Evolutionary conservation across 192 early-diverging fungal genomes (phyloP).

Genomic region (Coemansia sp.): DNA sequence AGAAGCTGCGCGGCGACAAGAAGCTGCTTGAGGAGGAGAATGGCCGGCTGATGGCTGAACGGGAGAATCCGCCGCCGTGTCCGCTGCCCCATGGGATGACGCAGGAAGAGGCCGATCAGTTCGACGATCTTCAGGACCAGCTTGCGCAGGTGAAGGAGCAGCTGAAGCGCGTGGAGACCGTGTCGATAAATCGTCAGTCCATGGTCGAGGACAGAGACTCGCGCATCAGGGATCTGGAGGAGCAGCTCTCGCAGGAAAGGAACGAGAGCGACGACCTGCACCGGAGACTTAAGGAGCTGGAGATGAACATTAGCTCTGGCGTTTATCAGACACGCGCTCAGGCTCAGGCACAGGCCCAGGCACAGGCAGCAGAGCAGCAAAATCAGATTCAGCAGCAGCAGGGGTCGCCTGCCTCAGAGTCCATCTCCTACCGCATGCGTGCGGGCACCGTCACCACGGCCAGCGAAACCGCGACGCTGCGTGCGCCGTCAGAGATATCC

Average conservation of each 20-base stretch:
- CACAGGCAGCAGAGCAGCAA: neutral
- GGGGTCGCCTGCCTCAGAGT: conserved; percentile 1
- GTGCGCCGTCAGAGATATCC: conserved; percentile 38
- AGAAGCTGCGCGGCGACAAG: conserved; percentile 19
- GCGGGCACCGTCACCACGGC: conserved; percentile 37
- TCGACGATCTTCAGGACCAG: conserved; percentile 13
- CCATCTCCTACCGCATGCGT: conserved; percentile 25
- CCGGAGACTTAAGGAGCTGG: conserved; percentile 4
- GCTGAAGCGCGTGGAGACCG: conserved; percentile 11
- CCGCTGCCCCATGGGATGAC: conserved; percentile 19
- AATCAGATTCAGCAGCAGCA: too few species aligned
- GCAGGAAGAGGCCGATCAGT: conserved; percentile 8
- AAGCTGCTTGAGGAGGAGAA: conserved; percentile 16
- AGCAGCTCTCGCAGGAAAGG: conserved; percentile 25
- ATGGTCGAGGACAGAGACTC: conserved; percentile 27
- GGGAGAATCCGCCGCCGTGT: conserved; percentile 25
- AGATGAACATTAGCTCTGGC: neutral
- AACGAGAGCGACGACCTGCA: conserved; percentile 24
- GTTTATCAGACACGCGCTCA: neutral
- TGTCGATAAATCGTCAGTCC: conserved; percentile 12
- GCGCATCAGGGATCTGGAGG: conserved; percentile 23
- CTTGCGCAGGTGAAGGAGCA: conserved; percentile 4
- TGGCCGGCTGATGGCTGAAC: conserved; percentile 8
- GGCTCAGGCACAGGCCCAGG: neutral
- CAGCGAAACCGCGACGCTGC: conserved; percentile 46